Evolutionary conservation across 106 monocot species (phyloP).

Genomic region (Dioscorea dumetorum): DNA sequence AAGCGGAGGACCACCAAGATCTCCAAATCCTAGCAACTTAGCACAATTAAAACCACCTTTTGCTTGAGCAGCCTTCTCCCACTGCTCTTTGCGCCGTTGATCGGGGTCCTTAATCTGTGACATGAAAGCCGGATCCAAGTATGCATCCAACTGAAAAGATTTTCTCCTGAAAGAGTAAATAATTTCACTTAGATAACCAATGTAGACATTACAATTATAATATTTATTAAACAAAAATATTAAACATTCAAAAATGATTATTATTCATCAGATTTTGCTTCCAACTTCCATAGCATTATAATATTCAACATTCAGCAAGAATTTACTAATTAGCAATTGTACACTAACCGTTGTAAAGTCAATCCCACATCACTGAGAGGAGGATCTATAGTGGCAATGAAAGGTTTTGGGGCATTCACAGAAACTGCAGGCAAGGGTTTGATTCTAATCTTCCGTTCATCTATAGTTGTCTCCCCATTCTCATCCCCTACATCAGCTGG

Average conservation of each 20-base stretch:
- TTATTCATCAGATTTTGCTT: no score
- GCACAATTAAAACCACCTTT: conserved; percentile 75
- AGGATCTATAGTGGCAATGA: conserved; percentile 26
- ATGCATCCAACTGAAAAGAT: conserved; percentile 71
- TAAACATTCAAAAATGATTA: no score
- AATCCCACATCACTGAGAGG: conserved; percentile 65
- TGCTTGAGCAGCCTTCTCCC: conserved; percentile 69
- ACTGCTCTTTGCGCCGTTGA: conserved; percentile 72
- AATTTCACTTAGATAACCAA: no score
- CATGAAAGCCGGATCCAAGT: conserved; percentile 94
- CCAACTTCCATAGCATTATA: no score
- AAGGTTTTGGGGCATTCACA: conserved; percentile 10
- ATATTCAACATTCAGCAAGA: no score
- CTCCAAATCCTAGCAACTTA: conserved; percentile 88
- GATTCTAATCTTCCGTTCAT: conserved; percentile 98
- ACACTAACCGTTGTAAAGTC: conserved; percentile 46
- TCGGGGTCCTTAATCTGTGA: conserved; percentile 95
- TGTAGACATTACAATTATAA: no score
- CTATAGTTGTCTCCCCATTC: conserved; percentile 95
- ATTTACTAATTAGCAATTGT: not conserved
- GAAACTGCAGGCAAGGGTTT: conserved; percentile 76
- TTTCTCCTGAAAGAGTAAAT: conserved; percentile 26
- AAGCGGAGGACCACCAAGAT: conserved; percentile 88
- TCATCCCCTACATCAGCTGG: conserved; percentile 99
- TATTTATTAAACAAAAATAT: no score